Percentiles rank a stretch among this genome's conserved stretches.
These are phyloP conservation scores for Fomitopsis betulina DNA, from an alignment of 1,284 basidiomycete species.

Conservation along the genomic window DNA sequence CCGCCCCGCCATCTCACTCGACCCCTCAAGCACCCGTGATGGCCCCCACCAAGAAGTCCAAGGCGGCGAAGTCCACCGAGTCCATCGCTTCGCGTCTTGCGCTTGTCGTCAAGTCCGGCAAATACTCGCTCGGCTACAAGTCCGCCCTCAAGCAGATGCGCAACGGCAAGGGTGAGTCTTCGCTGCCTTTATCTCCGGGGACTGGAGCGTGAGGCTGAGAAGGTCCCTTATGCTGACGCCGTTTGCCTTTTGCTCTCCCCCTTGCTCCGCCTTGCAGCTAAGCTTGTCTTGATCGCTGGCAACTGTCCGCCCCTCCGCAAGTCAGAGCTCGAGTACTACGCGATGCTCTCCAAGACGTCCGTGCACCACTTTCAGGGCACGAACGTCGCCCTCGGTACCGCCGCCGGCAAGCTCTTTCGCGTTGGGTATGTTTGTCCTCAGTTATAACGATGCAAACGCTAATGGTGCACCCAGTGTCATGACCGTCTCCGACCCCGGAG, in stretches of 20 bases:
- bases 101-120: constrained; percentile 97
- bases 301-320: constrained; percentile 99
- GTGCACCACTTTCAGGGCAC: constrained; percentile 97
- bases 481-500: constrained; percentile 95
- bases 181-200: constrained; percentile 53
- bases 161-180: constrained; percentile 87
- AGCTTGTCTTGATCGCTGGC: constrained; percentile 97
- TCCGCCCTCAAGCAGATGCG: constrained; percentile 98
- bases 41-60: constrained; percentile 94
- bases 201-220: constrained; percentile 97
- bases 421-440: constrained; percentile 70
- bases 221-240: constrained; percentile 81
- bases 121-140: constrained; percentile 94
- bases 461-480: constrained; percentile 67
- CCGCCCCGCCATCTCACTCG: background rate
- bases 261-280: constrained; percentile 53
- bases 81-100: constrained; percentile 94
- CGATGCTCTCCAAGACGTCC: constrained; percentile 97
- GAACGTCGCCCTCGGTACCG: constrained; percentile 97
- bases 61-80: constrained; percentile 88
- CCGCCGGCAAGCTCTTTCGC: constrained; percentile 99
- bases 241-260: constrained; percentile 17
- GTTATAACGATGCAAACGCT: background rate
- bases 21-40: constrained; percentile 41
- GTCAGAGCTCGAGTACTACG: constrained; percentile 99